phyloP scores from a whole-genome alignment of 2,329 filamentous ascomycete species.

The Dactylellina leptospora region DNA sequence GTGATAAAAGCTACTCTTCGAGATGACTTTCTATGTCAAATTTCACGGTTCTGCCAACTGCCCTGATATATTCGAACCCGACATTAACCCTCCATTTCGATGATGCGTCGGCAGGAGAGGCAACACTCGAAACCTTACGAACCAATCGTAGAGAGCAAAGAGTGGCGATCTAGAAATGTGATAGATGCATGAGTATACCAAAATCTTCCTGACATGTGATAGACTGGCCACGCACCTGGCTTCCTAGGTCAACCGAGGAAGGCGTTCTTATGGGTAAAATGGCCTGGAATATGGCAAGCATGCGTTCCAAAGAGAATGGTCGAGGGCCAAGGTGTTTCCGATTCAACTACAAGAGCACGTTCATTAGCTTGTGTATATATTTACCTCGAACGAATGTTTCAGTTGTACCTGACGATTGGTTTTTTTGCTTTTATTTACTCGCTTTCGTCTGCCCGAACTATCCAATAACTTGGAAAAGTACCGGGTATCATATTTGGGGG shows the following conservation, averaged over 20 bases:
- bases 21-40: constrained; percentile 83
- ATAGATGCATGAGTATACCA: too few relatives aligned
- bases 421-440: constrained; percentile 44
- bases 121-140: constrained; percentile 69
- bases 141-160: constrained; percentile 75
- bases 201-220: too few relatives aligned
- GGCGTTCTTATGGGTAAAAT: constrained; percentile 66
- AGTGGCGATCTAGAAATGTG: constrained; percentile 70
- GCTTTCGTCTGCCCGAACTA: constrained; percentile 54
- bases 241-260: constrained; percentile 64
- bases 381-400: neutral
- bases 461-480: constrained; percentile 75
- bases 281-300: constrained; percentile 79
- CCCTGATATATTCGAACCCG: constrained; percentile 77
- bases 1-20: constrained; percentile 65
- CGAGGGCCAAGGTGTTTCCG: constrained; percentile 79
- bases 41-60: constrained; percentile 75
- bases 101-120: constrained; percentile 67
- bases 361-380: too few relatives aligned
- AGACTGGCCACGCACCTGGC: constrained; percentile 55
- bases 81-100: constrained; percentile 81
- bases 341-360: constrained; percentile 71
- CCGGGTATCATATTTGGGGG: constrained; percentile 74
- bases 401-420: constrained; percentile 63
- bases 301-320: constrained; percentile 78